phyloP scores from a whole-genome alignment of 441 rosid genomes.

The Croton laevigatus region DNA sequence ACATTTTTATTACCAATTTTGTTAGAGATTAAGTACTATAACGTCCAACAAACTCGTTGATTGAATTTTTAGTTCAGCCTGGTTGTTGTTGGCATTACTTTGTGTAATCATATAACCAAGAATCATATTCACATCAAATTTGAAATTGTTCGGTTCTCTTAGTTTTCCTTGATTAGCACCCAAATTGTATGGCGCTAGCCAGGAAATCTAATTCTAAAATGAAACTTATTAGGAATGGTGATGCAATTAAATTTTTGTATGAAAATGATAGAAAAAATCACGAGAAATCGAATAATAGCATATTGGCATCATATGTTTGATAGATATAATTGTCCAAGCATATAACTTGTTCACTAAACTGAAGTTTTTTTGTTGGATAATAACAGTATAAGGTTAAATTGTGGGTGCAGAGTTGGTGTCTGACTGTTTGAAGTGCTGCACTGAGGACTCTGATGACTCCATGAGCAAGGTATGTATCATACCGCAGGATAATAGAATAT shows the following conservation, averaged over 20 bases:
- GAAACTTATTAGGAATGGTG: background rate
- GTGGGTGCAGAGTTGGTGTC: conserved; percentile 75
- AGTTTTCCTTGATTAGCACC: too few species aligned
- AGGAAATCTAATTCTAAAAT: background rate
- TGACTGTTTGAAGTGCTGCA: conserved; percentile 92
- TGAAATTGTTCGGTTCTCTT: background rate
- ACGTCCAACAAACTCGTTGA: background rate
- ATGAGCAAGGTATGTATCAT: conserved; percentile 60
- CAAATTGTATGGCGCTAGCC: background rate
- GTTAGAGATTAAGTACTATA: background rate
- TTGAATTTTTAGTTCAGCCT: background rate
- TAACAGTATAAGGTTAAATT: conserved; percentile 16
- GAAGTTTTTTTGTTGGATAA: background rate
- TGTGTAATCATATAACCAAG: background rate
- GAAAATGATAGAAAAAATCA: background rate
- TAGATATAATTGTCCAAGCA: background rate
- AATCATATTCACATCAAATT: background rate
- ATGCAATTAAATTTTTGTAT: background rate
- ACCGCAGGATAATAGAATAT: background rate
- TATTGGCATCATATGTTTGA: background rate
- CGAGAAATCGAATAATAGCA: background rate
- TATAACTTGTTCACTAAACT: background rate
- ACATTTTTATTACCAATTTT: background rate
- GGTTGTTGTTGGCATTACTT: background rate
- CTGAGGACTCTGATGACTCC: conserved; percentile 89